Evolutionary conservation across 345 rosid species (phyloP).

Genomic region (Rhizophora apiculata): DNA sequence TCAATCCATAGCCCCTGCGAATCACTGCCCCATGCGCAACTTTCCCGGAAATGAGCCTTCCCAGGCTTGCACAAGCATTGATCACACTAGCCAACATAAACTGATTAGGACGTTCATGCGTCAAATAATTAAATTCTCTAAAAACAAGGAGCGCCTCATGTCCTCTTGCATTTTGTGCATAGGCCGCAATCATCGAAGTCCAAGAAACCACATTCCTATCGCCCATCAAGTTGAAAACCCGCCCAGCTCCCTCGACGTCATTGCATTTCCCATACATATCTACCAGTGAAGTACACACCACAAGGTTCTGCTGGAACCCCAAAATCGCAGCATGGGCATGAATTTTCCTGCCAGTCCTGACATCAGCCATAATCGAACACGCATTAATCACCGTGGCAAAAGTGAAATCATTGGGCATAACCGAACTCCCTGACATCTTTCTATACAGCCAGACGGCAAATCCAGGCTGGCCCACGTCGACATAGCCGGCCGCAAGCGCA

Average conservation of each 20-base stretch:
- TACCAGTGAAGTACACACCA: constrained; percentile 70
- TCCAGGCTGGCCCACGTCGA: constrained; percentile 32
- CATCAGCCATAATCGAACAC: constrained; percentile 49
- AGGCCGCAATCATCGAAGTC: constrained; percentile 70
- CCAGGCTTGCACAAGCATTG: constrained; percentile 65
- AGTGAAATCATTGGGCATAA: constrained; percentile 59
- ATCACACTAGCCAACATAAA: constrained; percentile 71
- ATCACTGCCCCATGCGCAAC: constrained; percentile 60
- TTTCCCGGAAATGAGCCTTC: constrained; percentile 57
- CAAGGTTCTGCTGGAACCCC: constrained; percentile 45
- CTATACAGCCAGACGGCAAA: constrained; percentile 37
- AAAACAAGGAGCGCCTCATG: constrained; percentile 59
- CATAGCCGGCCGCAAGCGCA: constrained; percentile 56
- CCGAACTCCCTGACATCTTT: constrained; percentile 36
- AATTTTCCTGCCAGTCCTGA: constrained; percentile 43
- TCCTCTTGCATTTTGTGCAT: constrained; percentile 69
- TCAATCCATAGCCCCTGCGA: constrained; percentile 38
- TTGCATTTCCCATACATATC: constrained; percentile 93
- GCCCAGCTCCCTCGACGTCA: constrained; percentile 54
- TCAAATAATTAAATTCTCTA: constrained; percentile 37
- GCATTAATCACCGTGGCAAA: constrained; percentile 56
- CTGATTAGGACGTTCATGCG: constrained; percentile 41
- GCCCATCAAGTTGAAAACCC: constrained; percentile 60
- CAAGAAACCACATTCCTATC: constrained; percentile 64
- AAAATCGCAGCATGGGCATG: constrained; percentile 55